These are phyloP conservation scores for Kodamaea hsintzibuensis DNA, from an alignment of 805 yeast species.

Conservation along the genomic window DNA sequence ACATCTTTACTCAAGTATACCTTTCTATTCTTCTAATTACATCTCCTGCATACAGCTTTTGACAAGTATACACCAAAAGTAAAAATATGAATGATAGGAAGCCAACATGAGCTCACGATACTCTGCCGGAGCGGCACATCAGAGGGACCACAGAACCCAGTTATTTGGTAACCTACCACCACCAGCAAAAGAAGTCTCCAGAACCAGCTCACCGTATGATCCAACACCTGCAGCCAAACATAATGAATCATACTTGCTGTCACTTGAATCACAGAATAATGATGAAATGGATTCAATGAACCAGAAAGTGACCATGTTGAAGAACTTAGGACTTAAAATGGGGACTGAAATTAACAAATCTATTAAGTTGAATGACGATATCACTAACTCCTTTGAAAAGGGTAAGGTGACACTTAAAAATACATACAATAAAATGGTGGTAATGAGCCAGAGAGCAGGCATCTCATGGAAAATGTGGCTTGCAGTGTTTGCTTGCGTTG, in stretches of 20 bases:
- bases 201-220: slow-evolving; percentile 44
- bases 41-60: background rate
- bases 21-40: too few relatives aligned
- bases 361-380: slow-evolving; percentile 41
- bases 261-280: slow-evolving; percentile 44
- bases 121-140: slow-evolving; percentile 32
- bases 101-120: slow-evolving; percentile 15
- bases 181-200: slow-evolving; percentile 15
- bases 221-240: slow-evolving; percentile 35
- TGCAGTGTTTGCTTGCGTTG: slow-evolving; percentile 36
- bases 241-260: slow-evolving; percentile 43
- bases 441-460: slow-evolving; percentile 48
- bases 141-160: slow-evolving; percentile 44
- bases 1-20: too few relatives aligned
- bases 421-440: slow-evolving; percentile 44
- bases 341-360: slow-evolving; percentile 46
- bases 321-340: slow-evolving; percentile 43
- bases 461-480: slow-evolving; percentile 48
- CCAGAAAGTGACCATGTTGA: slow-evolving; percentile 41
- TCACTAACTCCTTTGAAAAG: slow-evolving; percentile 39
- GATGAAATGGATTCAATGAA: slow-evolving; percentile 44
- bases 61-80: background rate
- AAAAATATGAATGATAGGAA: background rate
- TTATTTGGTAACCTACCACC: slow-evolving; percentile 30
- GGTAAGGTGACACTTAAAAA: slow-evolving; percentile 42